phyloP scores from a whole-genome alignment of 768 basidiomycete species.

The Lactifluus subvellereus region DNA sequence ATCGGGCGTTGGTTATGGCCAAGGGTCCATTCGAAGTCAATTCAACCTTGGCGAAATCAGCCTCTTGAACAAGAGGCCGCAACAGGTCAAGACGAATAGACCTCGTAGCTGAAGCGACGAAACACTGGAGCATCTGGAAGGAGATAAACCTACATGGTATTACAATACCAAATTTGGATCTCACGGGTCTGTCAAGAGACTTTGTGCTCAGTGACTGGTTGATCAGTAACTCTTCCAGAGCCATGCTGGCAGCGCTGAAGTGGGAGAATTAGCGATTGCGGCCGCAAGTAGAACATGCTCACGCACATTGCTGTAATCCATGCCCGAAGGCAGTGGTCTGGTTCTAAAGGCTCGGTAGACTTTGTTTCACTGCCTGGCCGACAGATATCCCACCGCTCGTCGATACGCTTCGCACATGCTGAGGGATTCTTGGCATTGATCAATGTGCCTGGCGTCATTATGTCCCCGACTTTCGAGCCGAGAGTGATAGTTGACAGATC shows the following conservation, averaged over 20 bases:
- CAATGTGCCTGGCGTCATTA: background rate
- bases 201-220: background rate
- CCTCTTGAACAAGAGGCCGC: constrained; percentile 1
- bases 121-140: background rate
- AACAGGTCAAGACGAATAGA: background rate
- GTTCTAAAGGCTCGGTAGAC: background rate
- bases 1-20: constrained; percentile 6
- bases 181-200: background rate
- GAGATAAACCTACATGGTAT: background rate
- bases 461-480: background rate
- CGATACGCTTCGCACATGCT: background rate
- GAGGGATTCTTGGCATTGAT: background rate
- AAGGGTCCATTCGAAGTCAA: background rate
- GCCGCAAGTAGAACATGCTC: background rate
- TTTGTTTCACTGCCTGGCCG: background rate
- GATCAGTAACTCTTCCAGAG: background rate
- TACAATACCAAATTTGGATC: background rate
- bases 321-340: constrained; percentile 4
- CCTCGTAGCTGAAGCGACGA: background rate
- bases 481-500: constrained; percentile 10
- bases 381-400: constrained; percentile 9
- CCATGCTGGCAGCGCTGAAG: constrained; percentile 3
- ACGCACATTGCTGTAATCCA: constrained; percentile 21
- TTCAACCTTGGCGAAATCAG: constrained; percentile 1
- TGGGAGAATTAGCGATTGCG: background rate